Evolutionary conservation across 164 flowering plant species (phyloP).

Genomic region (Macadamia integrifolia): DNA sequence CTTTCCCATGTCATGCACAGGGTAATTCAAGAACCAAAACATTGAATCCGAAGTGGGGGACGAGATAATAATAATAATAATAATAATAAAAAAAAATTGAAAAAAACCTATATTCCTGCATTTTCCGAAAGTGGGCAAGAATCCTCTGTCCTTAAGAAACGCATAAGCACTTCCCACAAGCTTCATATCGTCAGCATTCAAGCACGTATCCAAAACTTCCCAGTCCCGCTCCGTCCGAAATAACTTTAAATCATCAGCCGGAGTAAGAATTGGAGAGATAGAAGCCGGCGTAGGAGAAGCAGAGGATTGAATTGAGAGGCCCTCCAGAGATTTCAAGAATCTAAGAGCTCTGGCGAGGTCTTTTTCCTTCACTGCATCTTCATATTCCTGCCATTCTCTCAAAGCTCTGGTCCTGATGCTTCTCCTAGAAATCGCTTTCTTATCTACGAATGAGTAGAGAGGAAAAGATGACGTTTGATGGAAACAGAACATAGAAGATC

Average conservation of each 20-base stretch:
- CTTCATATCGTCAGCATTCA: conserved; percentile 94
- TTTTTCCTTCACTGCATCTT: conserved; percentile 81
- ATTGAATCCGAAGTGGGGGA: background rate
- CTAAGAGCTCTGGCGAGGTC: conserved; percentile 75
- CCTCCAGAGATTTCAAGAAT: conserved; percentile 45
- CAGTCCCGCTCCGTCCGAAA: conserved; percentile 51
- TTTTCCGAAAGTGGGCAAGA: conserved; percentile 80
- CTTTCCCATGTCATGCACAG: too few species aligned
- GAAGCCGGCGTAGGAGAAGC: conserved; percentile 10
- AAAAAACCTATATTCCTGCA: conserved; percentile 67
- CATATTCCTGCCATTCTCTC: conserved; percentile 57
- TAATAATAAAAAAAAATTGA: background rate
- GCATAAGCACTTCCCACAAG: conserved; percentile 68
- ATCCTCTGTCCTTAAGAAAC: conserved; percentile 64
- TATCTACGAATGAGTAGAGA: background rate
- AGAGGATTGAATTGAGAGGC: conserved; percentile 14
- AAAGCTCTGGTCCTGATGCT: conserved; percentile 17
- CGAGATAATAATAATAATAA: too few species aligned
- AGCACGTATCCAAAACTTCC: conserved; percentile 84
- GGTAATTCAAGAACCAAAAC: background rate
- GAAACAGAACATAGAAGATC: background rate
- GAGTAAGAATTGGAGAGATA: conserved; percentile 16
- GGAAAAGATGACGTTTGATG: background rate
- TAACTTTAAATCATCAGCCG: background rate
- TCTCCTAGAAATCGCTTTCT: background rate